Evolutionary conservation across 352 stramenopile species (phyloP).

Genomic region (Phytophthora pluvialis): DNA sequence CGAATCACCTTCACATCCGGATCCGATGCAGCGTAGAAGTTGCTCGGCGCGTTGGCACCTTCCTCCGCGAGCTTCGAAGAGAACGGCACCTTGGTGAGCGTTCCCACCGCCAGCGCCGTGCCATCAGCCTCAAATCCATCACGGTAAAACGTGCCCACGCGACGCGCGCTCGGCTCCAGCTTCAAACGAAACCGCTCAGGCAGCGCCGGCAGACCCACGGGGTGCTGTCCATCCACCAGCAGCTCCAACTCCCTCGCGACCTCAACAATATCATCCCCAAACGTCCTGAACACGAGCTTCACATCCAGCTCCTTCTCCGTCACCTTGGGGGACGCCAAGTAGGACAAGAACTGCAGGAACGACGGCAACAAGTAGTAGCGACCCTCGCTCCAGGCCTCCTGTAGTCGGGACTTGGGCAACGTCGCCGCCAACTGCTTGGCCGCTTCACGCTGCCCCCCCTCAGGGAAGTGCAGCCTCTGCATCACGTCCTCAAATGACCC

Average conservation of each 20-base stretch:
- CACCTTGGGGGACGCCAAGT: constrained; percentile 42
- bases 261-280: constrained; percentile 81
- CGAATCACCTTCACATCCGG: constrained; percentile 54
- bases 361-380: constrained; percentile 87
- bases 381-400: constrained; percentile 74
- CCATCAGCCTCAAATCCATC: constrained; percentile 62
- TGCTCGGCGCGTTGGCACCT: constrained; percentile 27
- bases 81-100: constrained; percentile 67
- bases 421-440: constrained; percentile 51
- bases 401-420: constrained; percentile 58
- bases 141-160: constrained; percentile 78
- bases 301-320: constrained; percentile 42
- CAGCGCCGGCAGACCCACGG: constrained; percentile 49
- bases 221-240: constrained; percentile 67
- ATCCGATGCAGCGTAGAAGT: constrained; percentile 46
- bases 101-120: constrained; percentile 66
- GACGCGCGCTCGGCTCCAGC: constrained; percentile 30
- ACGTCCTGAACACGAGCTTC: constrained; percentile 81
- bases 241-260: constrained; percentile 79
- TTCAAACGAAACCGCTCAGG: constrained; percentile 58
- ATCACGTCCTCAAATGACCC: constrained; percentile 76
- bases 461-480: constrained; percentile 74
- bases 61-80: constrained; percentile 46
- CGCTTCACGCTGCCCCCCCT: constrained; percentile 47
- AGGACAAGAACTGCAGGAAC: constrained; percentile 74